Evolutionary conservation across 371 early-diverging fungal species (phyloP).

Genomic region (Fennellomyces sp.): DNA sequence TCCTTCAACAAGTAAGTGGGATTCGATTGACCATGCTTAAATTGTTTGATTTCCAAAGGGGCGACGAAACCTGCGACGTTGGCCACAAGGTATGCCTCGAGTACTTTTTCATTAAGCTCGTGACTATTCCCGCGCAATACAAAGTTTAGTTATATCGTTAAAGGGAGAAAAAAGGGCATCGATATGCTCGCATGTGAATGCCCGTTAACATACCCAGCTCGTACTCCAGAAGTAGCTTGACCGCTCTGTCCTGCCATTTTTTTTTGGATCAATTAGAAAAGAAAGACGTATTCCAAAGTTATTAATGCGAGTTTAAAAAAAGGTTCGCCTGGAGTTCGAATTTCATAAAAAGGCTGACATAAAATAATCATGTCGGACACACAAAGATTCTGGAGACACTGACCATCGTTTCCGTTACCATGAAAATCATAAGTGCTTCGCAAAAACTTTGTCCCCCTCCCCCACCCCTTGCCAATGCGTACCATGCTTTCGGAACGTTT

Average conservation of each 20-base stretch:
- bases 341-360: too few species aligned
- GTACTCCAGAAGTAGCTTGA: constrained; percentile 35
- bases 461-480: too few species aligned
- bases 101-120: constrained; percentile 59
- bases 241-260: constrained; percentile 12
- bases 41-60: constrained; percentile 81
- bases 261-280: constrained; percentile 5
- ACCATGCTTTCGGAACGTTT: too few species aligned
- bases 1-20: constrained; percentile 85
- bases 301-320: constrained; percentile 3
- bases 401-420: too few species aligned
- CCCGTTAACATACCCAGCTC: constrained; percentile 30
- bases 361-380: too few species aligned
- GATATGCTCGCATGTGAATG: too few species aligned
- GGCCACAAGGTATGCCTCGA: constrained; percentile 60
- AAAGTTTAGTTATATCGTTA: neutral
- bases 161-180: constrained; percentile 1
- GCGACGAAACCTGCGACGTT: constrained; percentile 54
- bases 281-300: too few species aligned
- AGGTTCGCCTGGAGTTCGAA: too few species aligned
- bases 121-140: constrained; percentile 24
- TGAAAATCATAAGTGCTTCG: too few species aligned
- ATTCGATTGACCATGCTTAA: constrained; percentile 89
- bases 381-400: too few species aligned
- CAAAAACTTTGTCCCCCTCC: too few species aligned